phyloP scores from a whole-genome alignment of 176 grass and related monocot species.

The Aegilops sharonensis region DNA sequence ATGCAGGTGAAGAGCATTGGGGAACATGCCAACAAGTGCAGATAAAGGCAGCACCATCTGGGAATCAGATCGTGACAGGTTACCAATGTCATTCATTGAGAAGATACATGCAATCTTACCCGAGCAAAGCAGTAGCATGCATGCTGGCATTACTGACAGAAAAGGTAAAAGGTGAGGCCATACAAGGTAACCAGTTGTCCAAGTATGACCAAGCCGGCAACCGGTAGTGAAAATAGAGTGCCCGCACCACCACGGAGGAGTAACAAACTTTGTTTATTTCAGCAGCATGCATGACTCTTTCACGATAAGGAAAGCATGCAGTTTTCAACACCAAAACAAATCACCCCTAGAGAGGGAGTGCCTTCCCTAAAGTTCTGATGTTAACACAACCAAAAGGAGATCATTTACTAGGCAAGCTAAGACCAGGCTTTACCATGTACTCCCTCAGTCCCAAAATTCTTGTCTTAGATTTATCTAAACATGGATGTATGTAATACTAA shows the following conservation, averaged over 20 bases:
- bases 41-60: conserved; percentile 43
- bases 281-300: not conserved
- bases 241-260: conserved; percentile 23
- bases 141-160: conserved; percentile 28
- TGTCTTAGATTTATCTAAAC: too few relatives aligned
- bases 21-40: conserved; percentile 47
- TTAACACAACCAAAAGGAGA: too few relatives aligned
- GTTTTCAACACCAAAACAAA: too few relatives aligned
- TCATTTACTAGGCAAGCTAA: too few relatives aligned
- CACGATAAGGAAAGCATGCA: conserved; percentile 8
- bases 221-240: conserved; percentile 26
- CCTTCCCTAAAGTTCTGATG: too few relatives aligned
- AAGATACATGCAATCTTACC: conserved; percentile 47
- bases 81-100: conserved; percentile 48
- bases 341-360: too few relatives aligned
- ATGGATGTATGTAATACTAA: too few relatives aligned
- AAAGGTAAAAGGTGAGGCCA: conserved; percentile 34
- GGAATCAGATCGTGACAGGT: conserved; percentile 33
- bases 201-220: conserved; percentile 18
- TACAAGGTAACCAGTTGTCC: conserved; percentile 29
- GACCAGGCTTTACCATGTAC: conserved; percentile 5
- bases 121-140: conserved; percentile 35
- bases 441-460: too few relatives aligned
- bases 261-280: conserved; percentile 33
- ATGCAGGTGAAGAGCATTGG: not conserved